A percentile compares a stretch with the other conserved stretches of the same genome.
phyloP scores from a whole-genome alignment of 2,329 filamentous ascomycete species.

The Epichloe coenophiala region DNA sequence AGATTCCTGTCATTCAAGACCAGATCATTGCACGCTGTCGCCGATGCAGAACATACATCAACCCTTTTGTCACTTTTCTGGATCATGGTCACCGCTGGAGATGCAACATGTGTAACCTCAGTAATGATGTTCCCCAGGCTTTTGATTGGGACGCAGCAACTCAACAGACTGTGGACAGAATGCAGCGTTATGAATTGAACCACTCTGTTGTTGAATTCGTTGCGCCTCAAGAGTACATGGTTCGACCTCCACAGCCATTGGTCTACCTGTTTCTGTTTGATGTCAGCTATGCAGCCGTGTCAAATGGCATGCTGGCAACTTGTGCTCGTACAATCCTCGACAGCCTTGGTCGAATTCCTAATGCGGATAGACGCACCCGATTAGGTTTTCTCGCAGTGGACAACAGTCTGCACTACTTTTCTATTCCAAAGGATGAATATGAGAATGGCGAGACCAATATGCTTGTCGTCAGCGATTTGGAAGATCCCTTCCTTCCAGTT shows the following conservation, averaged over 20 bases:
- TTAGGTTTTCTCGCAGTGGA: constrained; percentile 94
- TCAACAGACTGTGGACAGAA: constrained; percentile 83
- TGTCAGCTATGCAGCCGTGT: constrained; percentile 81
- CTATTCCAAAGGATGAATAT: constrained; percentile 76
- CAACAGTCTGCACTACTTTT: constrained; percentile 90
- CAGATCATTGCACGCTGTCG: constrained; percentile 95
- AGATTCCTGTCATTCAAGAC: constrained; percentile 83
- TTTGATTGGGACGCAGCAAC: constrained; percentile 95
- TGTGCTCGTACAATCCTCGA: constrained; percentile 88
- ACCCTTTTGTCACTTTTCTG: constrained; percentile 90
- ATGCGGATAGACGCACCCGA: constrained; percentile 82
- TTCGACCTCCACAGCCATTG: constrained; percentile 85
- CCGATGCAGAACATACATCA: constrained; percentile 93
- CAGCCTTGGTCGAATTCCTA: constrained; percentile 93
- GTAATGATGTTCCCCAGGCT: constrained; percentile 96
- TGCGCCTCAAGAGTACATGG: constrained; percentile 98
- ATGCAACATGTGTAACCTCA: constrained; percentile 99
- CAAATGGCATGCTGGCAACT: constrained; percentile 81
- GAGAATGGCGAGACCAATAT: constrained; percentile 78
- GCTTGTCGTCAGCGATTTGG: constrained; percentile 87
- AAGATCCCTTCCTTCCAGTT: constrained; percentile 92
- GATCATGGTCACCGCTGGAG: constrained; percentile 97
- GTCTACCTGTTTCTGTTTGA: constrained; percentile 95
- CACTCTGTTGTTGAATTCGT: constrained; percentile 96
- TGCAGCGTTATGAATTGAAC: constrained; percentile 86